Conservation (phyloP, 78 protist species). For the Cavenderia fasciculata region DNA sequence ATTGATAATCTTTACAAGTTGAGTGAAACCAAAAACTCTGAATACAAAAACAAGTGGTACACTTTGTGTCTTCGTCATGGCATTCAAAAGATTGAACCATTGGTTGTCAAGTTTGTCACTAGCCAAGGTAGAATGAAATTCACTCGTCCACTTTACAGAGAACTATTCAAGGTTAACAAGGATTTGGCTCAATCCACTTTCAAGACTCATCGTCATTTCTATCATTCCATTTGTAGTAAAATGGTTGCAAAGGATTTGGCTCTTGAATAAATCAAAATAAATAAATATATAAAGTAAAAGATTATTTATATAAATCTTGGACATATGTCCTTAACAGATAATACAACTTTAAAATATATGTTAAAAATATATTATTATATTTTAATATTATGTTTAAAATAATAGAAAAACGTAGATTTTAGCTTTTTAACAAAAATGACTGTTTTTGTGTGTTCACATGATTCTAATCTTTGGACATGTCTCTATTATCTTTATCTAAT, state of each 20-base stretch:
- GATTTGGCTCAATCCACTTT: slow-evolving; percentile 71
- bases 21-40: slow-evolving; percentile 45
- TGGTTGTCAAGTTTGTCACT: slow-evolving; percentile 31
- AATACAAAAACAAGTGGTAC: slow-evolving; percentile 74
- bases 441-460: too few relatives aligned
- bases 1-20: slow-evolving; percentile 51
- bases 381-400: too few relatives aligned
- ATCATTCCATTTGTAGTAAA: slow-evolving; percentile 81
- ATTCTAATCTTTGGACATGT: too few relatives aligned
- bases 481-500: too few relatives aligned
- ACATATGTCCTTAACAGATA: too few relatives aligned
- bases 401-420: too few relatives aligned
- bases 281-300: too few relatives aligned
- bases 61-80: slow-evolving; percentile 28
- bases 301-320: too few relatives aligned
- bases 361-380: too few relatives aligned
- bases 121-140: slow-evolving; percentile 91
- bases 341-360: too few relatives aligned
- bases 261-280: slow-evolving; percentile 40
- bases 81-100: slow-evolving; percentile 20
- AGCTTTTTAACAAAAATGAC: too few relatives aligned
- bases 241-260: slow-evolving; percentile 89
- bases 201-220: slow-evolving; percentile 26
- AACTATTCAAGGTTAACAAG: slow-evolving; percentile 27
- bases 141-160: slow-evolving; percentile 85